Conservation (phyloP, 2,329 filamentous ascomycete genomes). For the Colletotrichum simmondsii region DNA sequence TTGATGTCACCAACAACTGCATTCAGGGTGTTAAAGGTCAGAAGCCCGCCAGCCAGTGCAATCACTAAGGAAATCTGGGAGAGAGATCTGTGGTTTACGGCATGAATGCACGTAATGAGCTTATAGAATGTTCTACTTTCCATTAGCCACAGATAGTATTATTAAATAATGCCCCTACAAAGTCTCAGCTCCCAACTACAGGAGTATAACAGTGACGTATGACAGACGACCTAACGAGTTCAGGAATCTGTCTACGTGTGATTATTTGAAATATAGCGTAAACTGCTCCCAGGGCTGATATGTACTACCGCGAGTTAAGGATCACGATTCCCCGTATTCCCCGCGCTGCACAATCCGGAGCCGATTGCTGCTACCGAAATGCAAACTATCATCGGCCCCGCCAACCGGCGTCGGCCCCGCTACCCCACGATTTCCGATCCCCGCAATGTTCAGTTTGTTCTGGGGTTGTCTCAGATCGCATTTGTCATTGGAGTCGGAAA, state of each 20-base stretch:
- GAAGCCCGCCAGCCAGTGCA: conserved; percentile 10
- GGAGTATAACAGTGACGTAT: too few relatives aligned
- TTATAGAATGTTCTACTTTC: not conserved
- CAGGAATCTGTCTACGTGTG: too few relatives aligned
- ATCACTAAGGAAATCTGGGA: not conserved
- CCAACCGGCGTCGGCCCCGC: not conserved
- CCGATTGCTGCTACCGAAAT: not conserved
- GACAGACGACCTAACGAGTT: too few relatives aligned
- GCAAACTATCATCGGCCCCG: not conserved
- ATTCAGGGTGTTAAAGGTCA: conserved; percentile 9
- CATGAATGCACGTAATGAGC: not conserved
- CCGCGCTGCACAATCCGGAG: not conserved
- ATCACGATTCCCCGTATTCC: not conserved
- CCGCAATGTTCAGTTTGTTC: not conserved
- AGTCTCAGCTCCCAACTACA: too few relatives aligned
- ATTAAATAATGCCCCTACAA: not conserved
- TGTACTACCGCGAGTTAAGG: too few relatives aligned
- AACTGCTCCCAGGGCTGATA: too few relatives aligned
- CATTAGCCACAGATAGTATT: not conserved
- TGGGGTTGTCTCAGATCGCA: not conserved
- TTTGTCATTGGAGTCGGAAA: not conserved
- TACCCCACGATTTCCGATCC: conserved; percentile 1
- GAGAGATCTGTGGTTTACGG: not conserved
- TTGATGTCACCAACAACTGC: conserved; percentile 16
- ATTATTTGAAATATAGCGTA: too few relatives aligned